Evolutionary conservation across 2,329 filamentous ascomycete genomes (phyloP), one percentile per base, ranked within the genome.

Genomic region (Gnomoniopsis sp.): DNA sequence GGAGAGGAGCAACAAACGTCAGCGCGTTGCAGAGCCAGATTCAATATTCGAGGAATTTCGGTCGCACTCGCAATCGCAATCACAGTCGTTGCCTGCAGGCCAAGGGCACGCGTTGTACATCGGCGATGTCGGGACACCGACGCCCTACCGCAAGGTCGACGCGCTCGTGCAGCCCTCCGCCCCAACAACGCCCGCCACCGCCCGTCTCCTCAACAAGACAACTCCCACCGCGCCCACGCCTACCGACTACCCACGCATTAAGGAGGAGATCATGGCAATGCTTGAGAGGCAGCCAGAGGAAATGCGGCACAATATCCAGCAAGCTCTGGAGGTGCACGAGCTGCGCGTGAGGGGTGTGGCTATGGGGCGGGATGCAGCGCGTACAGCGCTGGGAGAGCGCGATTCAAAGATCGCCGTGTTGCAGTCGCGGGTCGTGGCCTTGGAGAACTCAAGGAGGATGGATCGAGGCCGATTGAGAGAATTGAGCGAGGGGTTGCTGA

Each of bases 291-390:
- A 79, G 57, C 66, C 71, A 22, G 66, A 70, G 1, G 59, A 66
- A 0, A 72, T 75, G 1, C 70, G 75, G 4, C 59, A 64, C 2
- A 71, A 68, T 22, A 69, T 88, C 2, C 69, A 71, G 0, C 60
- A 64, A 23, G 65, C 83, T 8, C 74, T 90, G 34, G 76, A 79
- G 38, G 80, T 74, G 48, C 79, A 89, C 63, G 81, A 83, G 17
- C 72, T 86, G 53, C 80, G 78, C 53, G 78, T 80, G 0, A 83
- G 81, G 65, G 89, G 89, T 0, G 77, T 89, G 21, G 77, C 78
- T 43, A 81, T 81, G 62, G 88, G 88, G 0, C 77, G 89, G 2
- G 88, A 93, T 60, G 81, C 88, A 7, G 80, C 83, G 3, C 75
- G 89, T n/a, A 70, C 82, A 10, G 82, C 80, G 3, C 67, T 90